A percentile compares a stretch with the other conserved stretches of the same genome.
phyloP scores from a whole-genome alignment of 306 rosid genomes.

The Oxytropis ochrocephala region DNA sequence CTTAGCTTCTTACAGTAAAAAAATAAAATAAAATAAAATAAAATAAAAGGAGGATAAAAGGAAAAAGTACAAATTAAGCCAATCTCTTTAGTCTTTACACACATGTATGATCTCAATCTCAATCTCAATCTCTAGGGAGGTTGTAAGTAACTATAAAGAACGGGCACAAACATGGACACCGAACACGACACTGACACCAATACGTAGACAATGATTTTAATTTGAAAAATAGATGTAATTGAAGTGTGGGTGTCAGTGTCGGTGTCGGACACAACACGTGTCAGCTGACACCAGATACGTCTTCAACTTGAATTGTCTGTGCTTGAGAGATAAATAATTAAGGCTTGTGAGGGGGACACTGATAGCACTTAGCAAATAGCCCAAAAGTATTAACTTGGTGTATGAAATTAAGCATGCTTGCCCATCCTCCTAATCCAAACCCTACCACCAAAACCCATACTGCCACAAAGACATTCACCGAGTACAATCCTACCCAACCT shows the following conservation, averaged over 20 bases:
- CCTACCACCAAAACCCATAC: constrained; percentile 90
- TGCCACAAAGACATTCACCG: constrained; percentile 73
- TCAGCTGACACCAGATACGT: too few relatives aligned
- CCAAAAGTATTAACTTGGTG: constrained; percentile 77
- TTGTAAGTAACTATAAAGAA: too few relatives aligned
- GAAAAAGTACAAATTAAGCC: constrained; percentile 36
- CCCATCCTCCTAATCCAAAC: constrained; percentile 99
- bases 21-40: not conserved
- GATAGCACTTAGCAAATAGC: constrained; percentile 80
- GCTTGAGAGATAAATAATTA: constrained; percentile 37
- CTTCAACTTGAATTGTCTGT: too few relatives aligned
- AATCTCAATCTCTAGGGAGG: constrained; percentile 21
- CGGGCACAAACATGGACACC: too few relatives aligned
- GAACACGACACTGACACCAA: too few relatives aligned
- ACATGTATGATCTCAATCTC: constrained; percentile 36
- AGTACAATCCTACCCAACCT: constrained; percentile 82
- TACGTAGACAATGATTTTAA: too few relatives aligned
- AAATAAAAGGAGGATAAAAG: not conserved
- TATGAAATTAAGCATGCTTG: constrained; percentile 85
- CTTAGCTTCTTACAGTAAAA: constrained; percentile 34
- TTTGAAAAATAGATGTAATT: too few relatives aligned
- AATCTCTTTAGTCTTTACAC: constrained; percentile 73
- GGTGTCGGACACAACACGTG: too few relatives aligned
- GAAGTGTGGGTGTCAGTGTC: too few relatives aligned
- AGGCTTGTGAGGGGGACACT: constrained; percentile 84